A percentile compares a stretch with the other conserved stretches of the same genome.
These are phyloP conservation scores for Houttuynia cordata DNA, from an alignment of 164 flowering plant species.

Conservation along the genomic window DNA sequence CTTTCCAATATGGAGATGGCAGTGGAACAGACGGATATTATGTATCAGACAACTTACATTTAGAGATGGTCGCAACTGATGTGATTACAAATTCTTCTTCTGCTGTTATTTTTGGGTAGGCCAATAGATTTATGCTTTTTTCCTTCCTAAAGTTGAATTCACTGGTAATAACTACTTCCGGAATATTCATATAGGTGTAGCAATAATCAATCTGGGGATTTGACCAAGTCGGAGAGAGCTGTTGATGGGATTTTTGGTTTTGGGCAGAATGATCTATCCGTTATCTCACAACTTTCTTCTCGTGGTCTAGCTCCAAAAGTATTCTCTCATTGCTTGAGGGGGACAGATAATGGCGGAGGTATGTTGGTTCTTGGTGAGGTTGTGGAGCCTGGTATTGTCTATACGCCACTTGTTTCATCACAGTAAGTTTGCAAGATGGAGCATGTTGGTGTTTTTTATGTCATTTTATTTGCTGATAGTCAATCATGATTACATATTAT, in stretches of 20 bases:
- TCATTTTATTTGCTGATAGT: neutral
- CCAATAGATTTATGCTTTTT: conserved; percentile 1
- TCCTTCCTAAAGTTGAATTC: neutral
- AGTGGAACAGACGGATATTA: conserved; percentile 87
- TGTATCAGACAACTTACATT: conserved; percentile 53
- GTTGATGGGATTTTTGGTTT: conserved; percentile 96
- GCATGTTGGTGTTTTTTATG: neutral
- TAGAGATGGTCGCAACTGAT: conserved; percentile 44
- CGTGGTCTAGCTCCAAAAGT: conserved; percentile 62
- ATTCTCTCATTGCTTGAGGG: conserved; percentile 91
- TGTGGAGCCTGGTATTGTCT: conserved; percentile 76
- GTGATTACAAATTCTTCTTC: conserved; percentile 48
- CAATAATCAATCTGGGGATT: conserved; percentile 57
- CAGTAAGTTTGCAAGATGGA: conserved; percentile 38
- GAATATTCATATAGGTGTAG: conserved; percentile 53
- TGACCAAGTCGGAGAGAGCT: conserved; percentile 86
- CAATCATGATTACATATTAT: too few species aligned
- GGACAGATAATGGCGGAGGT: conserved; percentile 70
- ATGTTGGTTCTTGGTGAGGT: conserved; percentile 87
- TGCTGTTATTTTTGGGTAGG: conserved; percentile 70
- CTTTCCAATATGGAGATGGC: conserved; percentile 92
- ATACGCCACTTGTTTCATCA: conserved; percentile 74
- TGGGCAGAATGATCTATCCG: conserved; percentile 72
- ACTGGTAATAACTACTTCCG: conserved; percentile 9
- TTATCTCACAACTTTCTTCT: conserved; percentile 75